These are phyloP conservation scores for Aspergillus fumigatus DNA, from an alignment of 2,329 filamentous ascomycete genomes.

Conservation along the genomic window DNA sequence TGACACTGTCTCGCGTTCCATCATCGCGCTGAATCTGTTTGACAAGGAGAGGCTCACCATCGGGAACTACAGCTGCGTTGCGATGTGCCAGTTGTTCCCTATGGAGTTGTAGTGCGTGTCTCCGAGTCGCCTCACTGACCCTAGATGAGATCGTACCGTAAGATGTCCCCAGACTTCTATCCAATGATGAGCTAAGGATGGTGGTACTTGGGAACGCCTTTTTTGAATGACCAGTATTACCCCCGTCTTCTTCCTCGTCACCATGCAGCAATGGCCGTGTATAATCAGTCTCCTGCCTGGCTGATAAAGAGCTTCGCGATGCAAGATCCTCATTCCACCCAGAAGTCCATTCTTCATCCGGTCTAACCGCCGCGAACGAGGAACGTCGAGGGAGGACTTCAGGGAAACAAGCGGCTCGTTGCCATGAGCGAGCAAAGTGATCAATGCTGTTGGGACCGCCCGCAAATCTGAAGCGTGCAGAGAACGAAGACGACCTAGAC, in stretches of 20 bases:
- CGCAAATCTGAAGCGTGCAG: slow-evolving; percentile 56
- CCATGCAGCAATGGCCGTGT: slow-evolving; percentile 25
- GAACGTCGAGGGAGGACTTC: slow-evolving; percentile 79
- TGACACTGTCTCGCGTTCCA: slow-evolving; percentile 74
- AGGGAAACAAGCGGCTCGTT: slow-evolving; percentile 80
- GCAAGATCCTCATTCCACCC: slow-evolving; percentile 18
- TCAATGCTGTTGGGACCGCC: slow-evolving; percentile 92
- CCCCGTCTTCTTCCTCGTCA: slow-evolving; percentile 26
- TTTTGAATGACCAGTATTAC: slow-evolving; percentile 13
- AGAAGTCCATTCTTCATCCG: slow-evolving; percentile 43
- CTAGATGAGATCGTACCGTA: slow-evolving; percentile 57
- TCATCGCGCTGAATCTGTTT: slow-evolving; percentile 82
- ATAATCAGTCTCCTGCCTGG: slow-evolving; percentile 24
- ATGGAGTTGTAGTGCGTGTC: slow-evolving; percentile 50
- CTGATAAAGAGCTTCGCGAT: slow-evolving; percentile 17
- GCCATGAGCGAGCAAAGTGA: slow-evolving; percentile 89
- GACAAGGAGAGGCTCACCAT: slow-evolving; percentile 72
- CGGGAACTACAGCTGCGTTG: slow-evolving; percentile 50
- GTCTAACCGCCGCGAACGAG: slow-evolving; percentile 62
- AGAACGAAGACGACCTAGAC: slow-evolving; percentile 36
- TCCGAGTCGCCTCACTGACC: slow-evolving; percentile 53
- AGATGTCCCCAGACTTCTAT: slow-evolving; percentile 65
- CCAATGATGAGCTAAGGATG: slow-evolving; percentile 52
- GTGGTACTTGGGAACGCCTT: slow-evolving; percentile 14
- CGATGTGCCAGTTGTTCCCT: slow-evolving; percentile 48